Evolutionary conservation across 2,329 filamentous ascomycete species (phyloP), one percentile per base, ranked within the genome.

Genomic region (Fusarium citri): DNA sequence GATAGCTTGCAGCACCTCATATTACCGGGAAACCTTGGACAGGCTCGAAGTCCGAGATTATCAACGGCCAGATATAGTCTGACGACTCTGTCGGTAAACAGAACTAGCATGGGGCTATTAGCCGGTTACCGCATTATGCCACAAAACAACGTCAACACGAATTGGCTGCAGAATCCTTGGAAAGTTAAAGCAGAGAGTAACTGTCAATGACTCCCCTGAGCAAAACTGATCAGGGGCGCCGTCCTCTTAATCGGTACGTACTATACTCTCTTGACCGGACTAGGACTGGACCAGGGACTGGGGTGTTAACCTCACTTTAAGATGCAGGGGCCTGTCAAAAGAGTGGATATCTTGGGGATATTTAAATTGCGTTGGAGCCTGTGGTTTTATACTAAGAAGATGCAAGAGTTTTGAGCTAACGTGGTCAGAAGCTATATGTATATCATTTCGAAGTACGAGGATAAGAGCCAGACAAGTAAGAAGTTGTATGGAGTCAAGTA

Each of bases 281-380:
- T 69, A 53, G 66, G 62, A 64, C 61, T 55, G 28, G 70, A 20
- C 26, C 41, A 40, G 45, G 68, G 42, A 65, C 68, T 30, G 56
- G 64, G 66, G 66, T 48, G 43, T 59, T 58, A 42, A 49, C 40
- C 34, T 57, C 48, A 67, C 47, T 57, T 55, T 57, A 55, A 61
- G 57, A 56, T 63, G 51, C 55, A 71, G 68, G 68, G 68, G 67
- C 28, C 34, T 56, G 60, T 54, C 53, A 47, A 71, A 48, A 30
- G 54, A 51, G 72, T 73, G 73, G 73, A 66, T 69, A 63, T 42
- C 49, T 57, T 69, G 64, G 60, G 68, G 72, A 55, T 43, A 66
- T 62, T 61, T 60, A 75, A 75, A 75, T 75, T 75, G 62, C 73
- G 56, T 53, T 64, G 71, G 61, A 58, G 51, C 41, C 49, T 41